These are phyloP conservation scores for Hypoxylon sp. DNA, from an alignment of 2,329 filamentous ascomycete species.

Conservation along the genomic window DNA sequence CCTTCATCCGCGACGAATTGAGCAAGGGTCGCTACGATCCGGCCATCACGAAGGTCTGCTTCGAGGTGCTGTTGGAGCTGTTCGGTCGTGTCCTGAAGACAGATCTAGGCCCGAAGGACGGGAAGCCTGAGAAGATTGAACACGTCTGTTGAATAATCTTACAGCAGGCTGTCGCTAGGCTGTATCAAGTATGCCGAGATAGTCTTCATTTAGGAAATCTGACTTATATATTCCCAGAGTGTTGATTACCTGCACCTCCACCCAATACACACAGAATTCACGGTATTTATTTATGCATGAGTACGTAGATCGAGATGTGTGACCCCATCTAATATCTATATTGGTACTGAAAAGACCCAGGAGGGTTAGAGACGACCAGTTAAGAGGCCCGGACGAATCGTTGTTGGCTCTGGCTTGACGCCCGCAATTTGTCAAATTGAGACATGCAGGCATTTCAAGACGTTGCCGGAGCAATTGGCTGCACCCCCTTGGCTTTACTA, in stretches of 20 bases:
- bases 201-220: background rate
- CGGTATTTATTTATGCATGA: constrained; percentile 16
- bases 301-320: constrained; percentile 19
- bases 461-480: constrained; percentile 34
- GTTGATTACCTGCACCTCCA: constrained; percentile 11
- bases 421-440: constrained; percentile 30
- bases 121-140: constrained; percentile 73
- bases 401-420: constrained; percentile 2
- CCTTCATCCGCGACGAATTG: constrained; percentile 92
- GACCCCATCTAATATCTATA: constrained; percentile 2
- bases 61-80: constrained; percentile 89
- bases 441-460: constrained; percentile 31
- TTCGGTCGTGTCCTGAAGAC: constrained; percentile 84
- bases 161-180: constrained; percentile 5
- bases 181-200: constrained; percentile 7
- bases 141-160: constrained; percentile 74
- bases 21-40: constrained; percentile 96
- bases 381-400: background rate
- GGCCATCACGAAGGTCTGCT: constrained; percentile 87
- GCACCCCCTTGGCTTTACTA: constrained; percentile 12
- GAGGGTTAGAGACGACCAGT: constrained; percentile 8
- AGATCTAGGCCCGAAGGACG: constrained; percentile 80
- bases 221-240: background rate
- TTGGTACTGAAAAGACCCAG: constrained; percentile 3
- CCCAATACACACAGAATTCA: constrained; percentile 7